Evolutionary conservation across 2,329 filamentous ascomycete genomes (phyloP).

Genomic region (Diplodia scrobiculata): DNA sequence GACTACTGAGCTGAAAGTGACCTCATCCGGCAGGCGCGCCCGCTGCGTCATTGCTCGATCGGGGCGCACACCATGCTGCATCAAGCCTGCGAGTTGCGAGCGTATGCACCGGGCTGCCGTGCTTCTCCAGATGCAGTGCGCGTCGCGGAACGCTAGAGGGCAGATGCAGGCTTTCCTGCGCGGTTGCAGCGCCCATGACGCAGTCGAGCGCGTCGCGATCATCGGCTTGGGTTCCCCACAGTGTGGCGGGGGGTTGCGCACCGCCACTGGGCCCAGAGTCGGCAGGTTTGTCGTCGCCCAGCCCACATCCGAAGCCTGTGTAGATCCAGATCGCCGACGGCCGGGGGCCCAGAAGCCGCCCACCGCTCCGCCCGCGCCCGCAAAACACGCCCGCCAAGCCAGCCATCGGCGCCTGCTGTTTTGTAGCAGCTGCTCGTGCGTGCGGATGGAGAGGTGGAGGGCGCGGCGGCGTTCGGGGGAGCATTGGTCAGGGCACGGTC

Average conservation of each 20-base stretch:
- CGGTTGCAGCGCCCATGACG: not conserved
- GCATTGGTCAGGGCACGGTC: slow-evolving; percentile 5
- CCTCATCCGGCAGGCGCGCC: slow-evolving; percentile 24
- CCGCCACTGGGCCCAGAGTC: slow-evolving; percentile 2
- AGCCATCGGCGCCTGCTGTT: not conserved
- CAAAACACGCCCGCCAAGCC: not conserved
- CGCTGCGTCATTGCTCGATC: slow-evolving; percentile 11
- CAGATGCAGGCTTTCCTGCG: slow-evolving; percentile 1
- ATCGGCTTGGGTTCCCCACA: slow-evolving; percentile 3
- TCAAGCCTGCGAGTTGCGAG: not conserved
- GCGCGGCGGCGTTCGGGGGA: not conserved
- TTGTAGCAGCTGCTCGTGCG: not conserved
- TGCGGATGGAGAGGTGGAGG: not conserved
- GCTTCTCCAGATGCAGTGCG: slow-evolving; percentile 1
- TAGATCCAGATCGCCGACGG: slow-evolving; percentile 19
- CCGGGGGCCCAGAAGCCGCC: slow-evolving; percentile 9
- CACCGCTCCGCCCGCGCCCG: not conserved
- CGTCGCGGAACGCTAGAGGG: not conserved
- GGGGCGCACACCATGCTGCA: slow-evolving; percentile 4
- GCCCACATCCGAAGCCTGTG: not conserved
- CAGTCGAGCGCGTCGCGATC: slow-evolving; percentile 10
- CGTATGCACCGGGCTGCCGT: not conserved
- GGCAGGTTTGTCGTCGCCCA: slow-evolving; percentile 2
- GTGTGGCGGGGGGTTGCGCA: slow-evolving; percentile 17
- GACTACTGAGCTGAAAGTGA: slow-evolving; percentile 16